Evolutionary conservation across 1,284 basidiomycete species (phyloP).

Genomic region (Xanthoconium separans): DNA sequence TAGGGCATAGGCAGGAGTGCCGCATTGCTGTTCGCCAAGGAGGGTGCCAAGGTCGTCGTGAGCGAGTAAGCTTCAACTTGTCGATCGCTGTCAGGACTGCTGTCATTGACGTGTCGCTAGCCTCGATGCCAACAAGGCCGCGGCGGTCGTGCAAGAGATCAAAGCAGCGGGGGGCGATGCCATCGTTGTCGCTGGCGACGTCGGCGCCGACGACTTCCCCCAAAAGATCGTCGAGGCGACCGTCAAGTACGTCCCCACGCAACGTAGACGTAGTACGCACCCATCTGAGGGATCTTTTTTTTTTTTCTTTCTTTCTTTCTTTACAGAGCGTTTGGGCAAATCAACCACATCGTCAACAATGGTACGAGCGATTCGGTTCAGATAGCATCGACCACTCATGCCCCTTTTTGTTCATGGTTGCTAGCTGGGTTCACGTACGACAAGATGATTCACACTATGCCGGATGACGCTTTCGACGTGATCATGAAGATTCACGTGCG

Average conservation of each 20-base stretch:
- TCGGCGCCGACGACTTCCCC: conserved; percentile 80
- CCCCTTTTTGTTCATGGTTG: neutral
- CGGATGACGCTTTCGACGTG: conserved; percentile 79
- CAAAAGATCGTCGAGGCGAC: conserved; percentile 77
- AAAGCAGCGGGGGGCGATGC: conserved; percentile 71
- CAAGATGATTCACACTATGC: conserved; percentile 86
- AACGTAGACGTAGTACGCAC: neutral
- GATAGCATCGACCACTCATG: neutral
- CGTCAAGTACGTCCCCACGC: conserved; percentile 53
- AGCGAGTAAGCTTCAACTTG: conserved; percentile 58
- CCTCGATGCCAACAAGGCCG: conserved; percentile 65
- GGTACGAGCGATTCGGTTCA: conserved; percentile 39
- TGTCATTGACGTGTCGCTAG: conserved; percentile 36
- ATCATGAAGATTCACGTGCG: conserved; percentile 75
- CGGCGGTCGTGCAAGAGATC: conserved; percentile 73
- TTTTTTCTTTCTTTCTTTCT: too few species aligned
- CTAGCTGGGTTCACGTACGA: conserved; percentile 84
- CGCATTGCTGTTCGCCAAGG: conserved; percentile 78
- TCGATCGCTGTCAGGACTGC: neutral
- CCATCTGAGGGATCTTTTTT: neutral
- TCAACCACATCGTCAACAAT: conserved; percentile 87
- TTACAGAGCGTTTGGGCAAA: conserved; percentile 72
- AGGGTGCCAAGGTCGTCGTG: conserved; percentile 85
- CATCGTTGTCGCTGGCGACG: conserved; percentile 71
- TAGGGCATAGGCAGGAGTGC: conserved; percentile 76